These are phyloP conservation scores for Graphiopsis chlorocephala DNA, from an alignment of 2,329 filamentous ascomycete species.

Conservation along the genomic window DNA sequence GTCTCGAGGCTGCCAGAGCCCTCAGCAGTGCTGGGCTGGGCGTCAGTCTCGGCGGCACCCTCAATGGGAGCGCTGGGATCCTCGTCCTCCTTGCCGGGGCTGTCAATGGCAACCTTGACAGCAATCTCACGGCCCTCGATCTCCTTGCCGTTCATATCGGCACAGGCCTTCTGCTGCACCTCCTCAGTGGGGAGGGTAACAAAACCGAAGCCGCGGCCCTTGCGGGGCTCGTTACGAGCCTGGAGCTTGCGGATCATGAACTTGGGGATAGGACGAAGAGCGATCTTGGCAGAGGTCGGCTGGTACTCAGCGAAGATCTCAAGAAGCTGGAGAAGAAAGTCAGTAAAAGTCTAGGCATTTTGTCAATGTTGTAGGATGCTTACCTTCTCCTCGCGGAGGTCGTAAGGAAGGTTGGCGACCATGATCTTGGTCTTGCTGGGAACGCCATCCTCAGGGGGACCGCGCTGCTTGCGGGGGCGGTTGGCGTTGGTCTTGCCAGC, in stretches of 20 bases:
- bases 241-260: conserved; percentile 99
- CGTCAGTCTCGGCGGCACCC: conserved; percentile 33
- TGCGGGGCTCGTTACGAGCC: conserved; percentile 94
- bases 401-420: conserved; percentile 98
- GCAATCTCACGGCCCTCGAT: conserved; percentile 98
- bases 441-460: conserved; percentile 93
- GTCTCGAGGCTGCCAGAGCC: conserved; percentile 33
- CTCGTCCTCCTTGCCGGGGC: conserved; percentile 96
- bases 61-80: conserved; percentile 53
- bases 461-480: conserved; percentile 73
- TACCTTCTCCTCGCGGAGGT: conserved; percentile 96
- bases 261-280: conserved; percentile 93
- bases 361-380: conserved; percentile 27
- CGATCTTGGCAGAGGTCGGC: conserved; percentile 95
- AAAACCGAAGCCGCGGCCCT: conserved; percentile 98
- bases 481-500: conserved; percentile 47
- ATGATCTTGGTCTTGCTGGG: conserved; percentile 99
- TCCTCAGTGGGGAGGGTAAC: conserved; percentile 95
- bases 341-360: not conserved
- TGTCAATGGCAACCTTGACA: conserved; percentile 99
- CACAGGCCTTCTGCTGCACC: conserved; percentile 92
- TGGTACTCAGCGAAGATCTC: conserved; percentile 93
- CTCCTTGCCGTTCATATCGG: conserved; percentile 99
- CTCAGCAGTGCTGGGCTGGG: conserved; percentile 32
- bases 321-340: conserved; percentile 68